These are phyloP conservation scores for Kurtzmaniella quercitrusa DNA, from an alignment of 1,139 yeast species.

Conservation along the genomic window DNA sequence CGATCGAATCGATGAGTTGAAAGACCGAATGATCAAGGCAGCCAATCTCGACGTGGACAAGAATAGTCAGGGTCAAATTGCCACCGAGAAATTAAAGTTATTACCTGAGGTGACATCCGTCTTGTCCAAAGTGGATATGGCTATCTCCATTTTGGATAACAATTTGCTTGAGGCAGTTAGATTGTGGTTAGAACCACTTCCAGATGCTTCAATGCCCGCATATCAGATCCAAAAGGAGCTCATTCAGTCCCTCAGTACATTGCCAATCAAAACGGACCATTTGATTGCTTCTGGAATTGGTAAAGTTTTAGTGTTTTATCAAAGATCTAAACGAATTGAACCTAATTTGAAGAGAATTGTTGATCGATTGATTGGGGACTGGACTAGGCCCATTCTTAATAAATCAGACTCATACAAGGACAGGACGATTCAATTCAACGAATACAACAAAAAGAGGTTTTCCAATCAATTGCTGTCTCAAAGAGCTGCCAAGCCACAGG, in stretches of 20 bases:
- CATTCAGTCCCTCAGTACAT: constrained; percentile 63
- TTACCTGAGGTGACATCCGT: constrained; percentile 75
- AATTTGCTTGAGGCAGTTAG: constrained; percentile 90
- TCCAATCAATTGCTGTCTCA: constrained; percentile 43
- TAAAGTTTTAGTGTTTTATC: constrained; percentile 89
- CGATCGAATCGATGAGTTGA: constrained; percentile 74
- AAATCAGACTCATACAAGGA: constrained; percentile 93
- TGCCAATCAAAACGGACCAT: constrained; percentile 95
- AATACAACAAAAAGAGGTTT: constrained; percentile 60
- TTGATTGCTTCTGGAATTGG: constrained; percentile 93
- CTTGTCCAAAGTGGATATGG: constrained; percentile 75
- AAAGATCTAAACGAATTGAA: constrained; percentile 86
- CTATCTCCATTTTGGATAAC: constrained; percentile 91
- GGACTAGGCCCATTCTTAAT: constrained; percentile 98
- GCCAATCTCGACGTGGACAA: constrained; percentile 89
- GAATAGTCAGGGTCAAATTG: constrained; percentile 70
- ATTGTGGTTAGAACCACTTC: constrained; percentile 96
- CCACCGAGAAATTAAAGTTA: constrained; percentile 79
- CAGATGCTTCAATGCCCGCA: constrained; percentile 96
- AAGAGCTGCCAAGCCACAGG: constrained; percentile 31
- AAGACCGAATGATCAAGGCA: constrained; percentile 89
- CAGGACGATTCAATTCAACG: constrained; percentile 66
- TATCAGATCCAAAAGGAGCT: constrained; percentile 91
- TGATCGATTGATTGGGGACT: constrained; percentile 86
- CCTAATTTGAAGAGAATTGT: constrained; percentile 81